phyloP scores from a whole-genome alignment of 2,329 filamentous ascomycete genomes.

The Colletotrichum sp. region DNA sequence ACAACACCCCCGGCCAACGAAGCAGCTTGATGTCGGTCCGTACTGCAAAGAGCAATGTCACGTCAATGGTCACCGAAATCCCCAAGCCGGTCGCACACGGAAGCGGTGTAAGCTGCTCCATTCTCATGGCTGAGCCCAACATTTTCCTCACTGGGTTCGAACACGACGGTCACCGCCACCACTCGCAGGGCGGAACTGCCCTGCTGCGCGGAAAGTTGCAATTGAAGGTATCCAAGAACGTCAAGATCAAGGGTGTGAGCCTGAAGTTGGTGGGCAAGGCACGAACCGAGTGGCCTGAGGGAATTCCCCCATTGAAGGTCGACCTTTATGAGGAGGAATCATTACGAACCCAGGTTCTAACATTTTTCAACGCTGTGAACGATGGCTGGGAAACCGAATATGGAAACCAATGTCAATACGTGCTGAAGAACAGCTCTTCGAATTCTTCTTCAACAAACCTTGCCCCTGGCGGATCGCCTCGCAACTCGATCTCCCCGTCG shows the following conservation, averaged over 20 bases:
- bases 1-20: constrained; percentile 39
- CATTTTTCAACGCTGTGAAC: constrained; percentile 85
- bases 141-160: constrained; percentile 83
- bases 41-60: constrained; percentile 55
- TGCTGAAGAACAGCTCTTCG: constrained; percentile 44
- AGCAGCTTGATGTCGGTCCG: constrained; percentile 58
- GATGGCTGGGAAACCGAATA: constrained; percentile 65
- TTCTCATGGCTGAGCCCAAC: constrained; percentile 79
- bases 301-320: constrained; percentile 85
- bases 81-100: constrained; percentile 81
- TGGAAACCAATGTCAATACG: constrained; percentile 67
- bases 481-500: constrained; percentile 21
- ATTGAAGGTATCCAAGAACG: constrained; percentile 82
- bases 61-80: constrained; percentile 57
- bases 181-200: constrained; percentile 70
- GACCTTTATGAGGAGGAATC: constrained; percentile 85
- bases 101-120: constrained; percentile 76
- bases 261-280: constrained; percentile 86
- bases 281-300: constrained; percentile 95
- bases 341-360: constrained; percentile 86
- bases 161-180: constrained; percentile 63
- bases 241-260: constrained; percentile 91
- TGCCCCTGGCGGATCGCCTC: constrained; percentile 2
- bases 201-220: constrained; percentile 86
- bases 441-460: constrained; percentile 38